Percentiles rank a stretch among this genome's conserved stretches.
These are phyloP conservation scores for Ophiocordyceps sinensis DNA, from an alignment of 2,329 filamentous ascomycete species.

Conservation along the genomic window DNA sequence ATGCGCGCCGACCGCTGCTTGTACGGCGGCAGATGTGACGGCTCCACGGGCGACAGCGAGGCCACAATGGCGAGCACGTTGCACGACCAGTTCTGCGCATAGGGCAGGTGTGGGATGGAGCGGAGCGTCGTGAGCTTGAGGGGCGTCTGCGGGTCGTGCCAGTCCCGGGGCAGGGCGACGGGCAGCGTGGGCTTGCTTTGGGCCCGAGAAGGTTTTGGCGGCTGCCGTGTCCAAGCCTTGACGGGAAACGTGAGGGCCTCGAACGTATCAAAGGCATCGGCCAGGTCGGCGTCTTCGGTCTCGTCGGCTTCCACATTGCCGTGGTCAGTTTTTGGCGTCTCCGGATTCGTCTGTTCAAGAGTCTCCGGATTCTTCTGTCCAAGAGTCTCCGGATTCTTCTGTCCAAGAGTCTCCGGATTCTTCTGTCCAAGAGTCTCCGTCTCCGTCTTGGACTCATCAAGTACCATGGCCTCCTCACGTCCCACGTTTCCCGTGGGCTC, in stretches of 20 bases:
- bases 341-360: background rate
- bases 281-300: slow-evolving; percentile 10
- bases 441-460: background rate
- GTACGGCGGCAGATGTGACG: slow-evolving; percentile 32
- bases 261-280: slow-evolving; percentile 22
- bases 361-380: background rate
- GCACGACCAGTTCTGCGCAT: slow-evolving; percentile 42
- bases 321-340: background rate
- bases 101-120: slow-evolving; percentile 36
- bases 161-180: slow-evolving; percentile 24
- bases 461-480: no score
- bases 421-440: background rate
- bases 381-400: background rate
- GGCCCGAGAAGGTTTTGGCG: background rate
- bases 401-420: background rate
- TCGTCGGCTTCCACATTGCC: background rate
- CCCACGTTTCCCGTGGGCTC: background rate
- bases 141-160: slow-evolving; percentile 25
- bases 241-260: slow-evolving; percentile 20
- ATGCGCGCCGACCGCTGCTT: slow-evolving; percentile 38
- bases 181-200: slow-evolving; percentile 9
- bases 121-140: slow-evolving; percentile 36
- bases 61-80: slow-evolving; percentile 38
- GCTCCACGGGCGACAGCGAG: slow-evolving; percentile 31
- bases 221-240: slow-evolving; percentile 1